Evolutionary conservation across 306 rosid species (phyloP), one percentile per base, ranked within the genome.

Genomic region (Pueraria montana): DNA sequence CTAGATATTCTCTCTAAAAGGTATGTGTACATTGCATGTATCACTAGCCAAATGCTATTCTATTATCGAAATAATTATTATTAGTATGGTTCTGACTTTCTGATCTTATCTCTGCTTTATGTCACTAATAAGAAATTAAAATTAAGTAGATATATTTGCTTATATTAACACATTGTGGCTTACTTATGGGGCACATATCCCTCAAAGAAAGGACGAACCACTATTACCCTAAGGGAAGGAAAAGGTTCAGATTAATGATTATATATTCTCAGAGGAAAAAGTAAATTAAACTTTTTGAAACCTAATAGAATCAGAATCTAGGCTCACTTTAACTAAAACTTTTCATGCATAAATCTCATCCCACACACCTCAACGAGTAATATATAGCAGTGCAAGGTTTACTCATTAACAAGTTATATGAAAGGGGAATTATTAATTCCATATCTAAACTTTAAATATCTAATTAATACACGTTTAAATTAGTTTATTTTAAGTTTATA

Each of bases 121-220:
- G 49, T 77, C 67, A 24, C 69, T 43, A 38, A 38, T 42, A 40
- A 38, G 66, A 72, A 80, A 73, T 55, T 55, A 74, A 70, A 50
- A 48, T 46, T 46, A 69, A 50, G 16, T 53, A 7, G 3, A 26
- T 45, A 69, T 7, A 17, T 34, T 72, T 61, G 42, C 20, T 49
- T 62, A 58, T 75, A 18, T 59, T 80, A 81, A 61, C 43, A 85
- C 55, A 17, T 7, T 66, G 74, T 61, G 84, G 82, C 79, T 79
- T 42, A 67, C 49, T 81, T 43, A 86, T 85, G 88, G 88, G 84
- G 75, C 62, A 84, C 88, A 81, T 78, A 87, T 87, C 89, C 90
- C 86, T 4, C 52, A 75, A 83, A 86, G 63, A 87, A 85, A 81
- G 89, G 85, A 81, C 74, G 80, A 76, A 80, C 76, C 85, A 38